Percentiles rank a stretch among this genome's conserved stretches.
Evolutionary conservation across 768 basidiomycete species (phyloP).

Genomic region (Serendipita indica): DNA sequence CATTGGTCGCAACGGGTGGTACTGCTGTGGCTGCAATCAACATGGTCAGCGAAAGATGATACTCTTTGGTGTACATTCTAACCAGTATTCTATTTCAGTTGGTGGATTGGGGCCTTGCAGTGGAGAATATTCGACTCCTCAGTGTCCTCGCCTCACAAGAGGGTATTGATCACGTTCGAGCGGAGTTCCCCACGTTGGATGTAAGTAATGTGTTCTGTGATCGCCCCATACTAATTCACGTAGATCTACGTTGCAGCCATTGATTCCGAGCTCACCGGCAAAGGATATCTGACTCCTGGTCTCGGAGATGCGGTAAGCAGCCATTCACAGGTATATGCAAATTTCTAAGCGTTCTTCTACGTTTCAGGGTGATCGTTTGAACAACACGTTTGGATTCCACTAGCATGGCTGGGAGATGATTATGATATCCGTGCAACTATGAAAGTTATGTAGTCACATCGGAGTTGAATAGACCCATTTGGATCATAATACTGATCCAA

Average conservation of each 20-base stretch:
- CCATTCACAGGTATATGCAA: not conserved
- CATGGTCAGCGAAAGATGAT: conserved; percentile 79
- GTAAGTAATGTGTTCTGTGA: conserved; percentile 38
- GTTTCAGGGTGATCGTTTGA: conserved; percentile 66
- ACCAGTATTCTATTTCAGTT: not conserved
- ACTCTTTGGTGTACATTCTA: conserved; percentile 31
- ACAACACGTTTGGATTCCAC: conserved; percentile 39
- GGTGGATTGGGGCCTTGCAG: conserved; percentile 27
- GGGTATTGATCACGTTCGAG: conserved; percentile 43
- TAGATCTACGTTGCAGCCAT: conserved; percentile 82
- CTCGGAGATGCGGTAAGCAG: conserved; percentile 72
- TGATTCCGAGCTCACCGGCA: conserved; percentile 50
- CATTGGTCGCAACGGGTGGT: conserved; percentile 86
- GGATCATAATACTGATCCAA: no score
- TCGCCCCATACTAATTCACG: conserved; percentile 1
- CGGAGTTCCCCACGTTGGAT: conserved; percentile 61
- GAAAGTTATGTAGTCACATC: no score
- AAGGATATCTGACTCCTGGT: conserved; percentile 80
- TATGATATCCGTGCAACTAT: not conserved
- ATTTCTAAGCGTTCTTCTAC: not conserved
- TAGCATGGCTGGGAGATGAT: not conserved
- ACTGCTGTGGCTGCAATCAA: conserved; percentile 76
- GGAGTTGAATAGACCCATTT: no score
- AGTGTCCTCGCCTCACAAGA: conserved; percentile 63
- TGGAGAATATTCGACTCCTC: conserved; percentile 63